Conservation (phyloP, 2,329 filamentous ascomycete species). For the Elsinoe perseae region DNA sequence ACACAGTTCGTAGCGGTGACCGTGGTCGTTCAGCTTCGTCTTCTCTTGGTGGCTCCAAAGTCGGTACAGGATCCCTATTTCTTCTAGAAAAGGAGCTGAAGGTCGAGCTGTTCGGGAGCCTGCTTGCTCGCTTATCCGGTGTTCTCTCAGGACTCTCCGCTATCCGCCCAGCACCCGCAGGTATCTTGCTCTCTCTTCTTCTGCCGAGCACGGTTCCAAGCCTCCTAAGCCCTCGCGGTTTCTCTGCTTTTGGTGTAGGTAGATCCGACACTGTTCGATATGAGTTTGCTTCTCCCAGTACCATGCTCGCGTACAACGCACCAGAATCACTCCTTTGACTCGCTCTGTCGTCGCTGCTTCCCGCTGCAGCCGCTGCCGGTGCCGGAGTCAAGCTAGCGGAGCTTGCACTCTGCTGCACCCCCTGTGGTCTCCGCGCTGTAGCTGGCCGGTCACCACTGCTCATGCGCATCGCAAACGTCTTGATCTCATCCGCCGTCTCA, state of each 20-base stretch:
- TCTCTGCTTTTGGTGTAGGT: conserved; percentile 25
- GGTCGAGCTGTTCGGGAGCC: conserved; percentile 28
- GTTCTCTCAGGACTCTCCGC: conserved; percentile 47
- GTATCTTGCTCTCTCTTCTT: conserved; percentile 54
- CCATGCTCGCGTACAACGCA: conserved; percentile 28
- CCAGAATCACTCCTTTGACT: conserved; percentile 48
- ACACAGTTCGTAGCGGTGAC: conserved; percentile 25
- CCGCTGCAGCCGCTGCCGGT: conserved; percentile 27
- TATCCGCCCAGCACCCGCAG: conserved; percentile 24
- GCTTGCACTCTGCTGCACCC: conserved; percentile 17
- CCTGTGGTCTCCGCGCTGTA: conserved; percentile 9
- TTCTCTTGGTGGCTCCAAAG: conserved; percentile 31
- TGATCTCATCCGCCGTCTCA: conserved; percentile 79
- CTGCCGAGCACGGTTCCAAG: conserved; percentile 63
- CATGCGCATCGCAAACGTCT: conserved; percentile 52
- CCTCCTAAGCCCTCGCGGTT: conserved; percentile 44
- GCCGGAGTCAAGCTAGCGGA: conserved; percentile 26
- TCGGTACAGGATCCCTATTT: conserved; percentile 53
- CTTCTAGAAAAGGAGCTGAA: conserved; percentile 56
- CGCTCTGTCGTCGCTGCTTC: conserved; percentile 44
- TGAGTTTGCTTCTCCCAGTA: conserved; percentile 10
- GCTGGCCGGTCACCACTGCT: conserved; percentile 30
- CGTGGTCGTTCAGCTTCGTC: conserved; percentile 23
- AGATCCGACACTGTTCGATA: conserved; percentile 21
- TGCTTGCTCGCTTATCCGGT: conserved; percentile 38